Evolutionary conservation across 2,329 filamentous ascomycete species (phyloP), one percentile per base, ranked within the genome.

Genomic region (Podosphaera fusca): DNA sequence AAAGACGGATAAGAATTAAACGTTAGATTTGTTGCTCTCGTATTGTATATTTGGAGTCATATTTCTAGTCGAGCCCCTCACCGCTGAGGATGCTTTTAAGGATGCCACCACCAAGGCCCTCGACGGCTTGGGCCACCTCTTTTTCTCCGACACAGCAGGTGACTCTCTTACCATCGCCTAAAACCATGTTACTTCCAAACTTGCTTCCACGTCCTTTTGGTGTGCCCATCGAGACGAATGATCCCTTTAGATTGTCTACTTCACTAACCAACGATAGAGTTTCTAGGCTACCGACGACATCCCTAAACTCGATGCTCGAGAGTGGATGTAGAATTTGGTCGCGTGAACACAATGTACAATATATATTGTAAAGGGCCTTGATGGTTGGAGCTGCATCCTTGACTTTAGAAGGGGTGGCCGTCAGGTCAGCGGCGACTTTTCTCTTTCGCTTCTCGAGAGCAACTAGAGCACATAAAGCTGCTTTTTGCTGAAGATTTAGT

Each of bases 401-500:
- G 3, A 72, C 69, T 65, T 84, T 86, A 8, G 80, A 81, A 0
- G 83, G 82, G 1, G 83, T 81, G 45, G 64, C 64, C 40, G 67
- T 64, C 36, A 70, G 63, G 38, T 69, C 63, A 42, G 71, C 71
- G 64, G 71, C 78, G 58, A 73, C 71, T 56, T 72, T 72, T 54
- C 79, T 75, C 62, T 79, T 83, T 60, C 80, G 81, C 64, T 84
- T 86, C 68, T 95, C 89, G n/a, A 92, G 79, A 2, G 87, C 87
- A 45, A 90, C 77, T 12, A 98, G 75, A 0, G 90, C 81, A 71
- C 92, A 98, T 8, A 98, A 75, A 0, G 90, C 88, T 3, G 90
- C 92, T 69, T 95, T 96, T 69, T 98, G 92, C 67, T 98, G 94
- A 2, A 98, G 76, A 67, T 96, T 98, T 58, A 98, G 78, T 3